phyloP scores from a whole-genome alignment of 208 protist species.

The Wallacemonas collosoma region DNA sequence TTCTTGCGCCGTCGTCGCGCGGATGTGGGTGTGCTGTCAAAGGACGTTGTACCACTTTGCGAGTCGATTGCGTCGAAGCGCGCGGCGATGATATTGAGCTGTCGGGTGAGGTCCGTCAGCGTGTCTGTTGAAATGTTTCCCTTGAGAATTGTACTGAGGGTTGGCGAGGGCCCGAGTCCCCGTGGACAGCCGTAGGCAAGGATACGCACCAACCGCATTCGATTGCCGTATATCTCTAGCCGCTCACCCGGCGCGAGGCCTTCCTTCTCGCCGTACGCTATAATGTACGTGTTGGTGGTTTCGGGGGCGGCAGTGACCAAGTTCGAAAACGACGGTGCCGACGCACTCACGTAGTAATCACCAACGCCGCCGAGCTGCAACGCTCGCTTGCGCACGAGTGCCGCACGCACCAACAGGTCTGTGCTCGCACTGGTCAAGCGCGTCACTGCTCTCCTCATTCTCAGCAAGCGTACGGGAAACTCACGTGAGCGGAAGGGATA shows the following conservation, averaged over 20 bases:
- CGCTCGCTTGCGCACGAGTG: slow-evolving; percentile 34
- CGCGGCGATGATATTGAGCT: slow-evolving; percentile 29
- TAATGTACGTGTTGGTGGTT: slow-evolving; percentile 68
- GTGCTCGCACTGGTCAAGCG: too few species aligned
- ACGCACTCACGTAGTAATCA: slow-evolving; percentile 40
- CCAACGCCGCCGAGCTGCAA: slow-evolving; percentile 38
- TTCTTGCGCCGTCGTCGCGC: neutral
- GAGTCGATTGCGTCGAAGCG: slow-evolving; percentile 26
- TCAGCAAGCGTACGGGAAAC: too few species aligned
- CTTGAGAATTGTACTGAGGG: slow-evolving; percentile 12
- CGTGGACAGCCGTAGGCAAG: slow-evolving; percentile 49
- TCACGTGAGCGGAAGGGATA: too few species aligned
- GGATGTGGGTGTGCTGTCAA: neutral
- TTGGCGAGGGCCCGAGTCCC: slow-evolving; percentile 24
- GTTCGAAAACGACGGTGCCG: slow-evolving; percentile 32
- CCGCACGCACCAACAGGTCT: slow-evolving; percentile 37
- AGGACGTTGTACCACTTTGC: slow-evolving; percentile 18
- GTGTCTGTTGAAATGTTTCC: slow-evolving; percentile 10
- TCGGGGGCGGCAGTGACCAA: slow-evolving; percentile 43
- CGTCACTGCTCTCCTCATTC: too few species aligned
- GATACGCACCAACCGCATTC: slow-evolving; percentile 47
- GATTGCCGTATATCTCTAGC: slow-evolving; percentile 64
- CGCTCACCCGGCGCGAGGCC: slow-evolving; percentile 64
- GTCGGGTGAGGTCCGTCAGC: slow-evolving; percentile 21
- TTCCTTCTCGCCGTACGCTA: slow-evolving; percentile 67